Percentiles rank a stretch among this genome's conserved stretches.
phyloP scores from a whole-genome alignment of 2,329 filamentous ascomycete genomes.

The Lachnellula subtilissima region DNA sequence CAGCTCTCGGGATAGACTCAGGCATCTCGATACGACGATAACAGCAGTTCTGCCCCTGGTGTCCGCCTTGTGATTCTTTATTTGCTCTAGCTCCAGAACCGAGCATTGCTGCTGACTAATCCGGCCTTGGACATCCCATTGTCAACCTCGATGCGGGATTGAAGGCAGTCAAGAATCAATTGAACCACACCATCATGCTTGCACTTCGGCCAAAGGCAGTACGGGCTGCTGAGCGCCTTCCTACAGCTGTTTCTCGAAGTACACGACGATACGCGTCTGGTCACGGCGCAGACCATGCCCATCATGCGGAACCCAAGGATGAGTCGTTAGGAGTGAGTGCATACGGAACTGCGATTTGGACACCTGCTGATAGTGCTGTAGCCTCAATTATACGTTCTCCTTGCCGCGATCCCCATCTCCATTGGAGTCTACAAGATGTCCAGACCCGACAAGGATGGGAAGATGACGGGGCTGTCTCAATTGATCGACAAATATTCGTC shows the following conservation, averaged over 20 bases:
- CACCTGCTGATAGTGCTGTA: constrained; percentile 25
- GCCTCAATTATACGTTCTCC: constrained; percentile 43
- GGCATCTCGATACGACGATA: neutral
- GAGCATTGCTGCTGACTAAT: constrained; percentile 3
- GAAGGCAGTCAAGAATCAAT: constrained; percentile 19
- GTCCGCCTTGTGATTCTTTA: constrained; percentile 1
- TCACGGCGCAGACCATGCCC: constrained; percentile 18
- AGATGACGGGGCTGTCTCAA: constrained; percentile 39
- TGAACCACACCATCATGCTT: constrained; percentile 31
- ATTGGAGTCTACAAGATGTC: constrained; percentile 42
- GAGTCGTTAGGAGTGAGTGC: constrained; percentile 48
- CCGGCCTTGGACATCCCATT: neutral
- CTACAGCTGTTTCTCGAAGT: constrained; percentile 12
- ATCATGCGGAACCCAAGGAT: constrained; percentile 36
- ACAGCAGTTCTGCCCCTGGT: neutral
- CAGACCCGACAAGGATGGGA: constrained; percentile 33
- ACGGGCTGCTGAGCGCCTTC: constrained; percentile 23
- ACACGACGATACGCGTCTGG: constrained; percentile 21
- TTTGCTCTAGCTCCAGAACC: too few species aligned
- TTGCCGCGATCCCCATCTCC: constrained; percentile 41
- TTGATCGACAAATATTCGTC: constrained; percentile 52
- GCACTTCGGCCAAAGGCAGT: constrained; percentile 30
- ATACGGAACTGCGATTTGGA: neutral
- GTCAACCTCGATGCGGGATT: constrained; percentile 12
- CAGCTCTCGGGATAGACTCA: neutral